Evolutionary conservation across 2,329 filamentous ascomycete genomes (phyloP).

Genomic region (Arthrobotrys musiformis): DNA sequence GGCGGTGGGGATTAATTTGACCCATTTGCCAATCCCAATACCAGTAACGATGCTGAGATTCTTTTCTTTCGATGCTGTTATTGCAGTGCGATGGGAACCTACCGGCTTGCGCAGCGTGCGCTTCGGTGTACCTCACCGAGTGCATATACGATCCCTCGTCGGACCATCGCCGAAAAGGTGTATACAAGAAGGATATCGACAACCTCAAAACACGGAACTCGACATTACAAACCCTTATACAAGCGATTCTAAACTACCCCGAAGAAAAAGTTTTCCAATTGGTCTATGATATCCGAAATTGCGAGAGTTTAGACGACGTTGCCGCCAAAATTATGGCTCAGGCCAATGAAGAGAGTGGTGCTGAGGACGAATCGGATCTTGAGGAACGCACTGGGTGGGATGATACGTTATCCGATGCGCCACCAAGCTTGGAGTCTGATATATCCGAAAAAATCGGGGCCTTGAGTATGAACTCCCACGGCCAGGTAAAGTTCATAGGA

Average conservation of each 20-base stretch:
- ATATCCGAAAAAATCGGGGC: slow-evolving; percentile 53
- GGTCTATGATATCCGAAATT: slow-evolving; percentile 86
- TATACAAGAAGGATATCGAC: slow-evolving; percentile 93
- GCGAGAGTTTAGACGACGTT: slow-evolving; percentile 76
- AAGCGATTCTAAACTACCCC: slow-evolving; percentile 83
- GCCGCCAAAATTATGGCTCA: slow-evolving; percentile 70
- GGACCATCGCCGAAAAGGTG: slow-evolving; percentile 93
- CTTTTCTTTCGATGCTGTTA: slow-evolving; percentile 10
- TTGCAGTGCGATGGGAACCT: slow-evolving; percentile 82
- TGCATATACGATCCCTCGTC: slow-evolving; percentile 97
- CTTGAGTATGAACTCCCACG: slow-evolving; percentile 48
- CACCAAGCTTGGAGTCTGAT: slow-evolving; percentile 65
- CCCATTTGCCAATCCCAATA: neutral
- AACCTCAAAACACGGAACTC: slow-evolving; percentile 85
- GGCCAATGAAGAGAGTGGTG: slow-evolving; percentile 66
- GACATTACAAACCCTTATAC: slow-evolving; percentile 89
- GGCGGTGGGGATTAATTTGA: neutral
- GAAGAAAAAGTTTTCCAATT: slow-evolving; percentile 86
- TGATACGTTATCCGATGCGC: slow-evolving; percentile 67
- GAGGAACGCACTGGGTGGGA: slow-evolving; percentile 66
- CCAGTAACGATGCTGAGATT: slow-evolving; percentile 5
- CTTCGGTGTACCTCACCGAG: slow-evolving; percentile 88
- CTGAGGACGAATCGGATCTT: slow-evolving; percentile 60
- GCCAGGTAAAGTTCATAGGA: slow-evolving; percentile 53
- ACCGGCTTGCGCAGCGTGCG: slow-evolving; percentile 93